Conservation (phyloP, 257 asterid genomes). For the Datura wrightii region DNA sequence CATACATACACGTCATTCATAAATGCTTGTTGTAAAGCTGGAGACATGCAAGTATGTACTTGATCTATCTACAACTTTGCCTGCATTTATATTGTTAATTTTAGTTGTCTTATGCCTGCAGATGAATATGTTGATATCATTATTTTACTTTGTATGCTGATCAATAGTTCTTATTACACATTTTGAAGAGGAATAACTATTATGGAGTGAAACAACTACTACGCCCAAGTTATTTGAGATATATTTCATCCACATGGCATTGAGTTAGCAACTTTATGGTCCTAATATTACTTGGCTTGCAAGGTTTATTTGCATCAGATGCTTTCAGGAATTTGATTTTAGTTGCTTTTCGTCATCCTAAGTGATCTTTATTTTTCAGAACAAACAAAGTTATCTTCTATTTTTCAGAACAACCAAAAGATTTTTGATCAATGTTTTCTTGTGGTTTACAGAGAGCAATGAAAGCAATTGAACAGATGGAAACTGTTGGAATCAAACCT, state of each 20-base stretch:
- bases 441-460: constrained; percentile 64
- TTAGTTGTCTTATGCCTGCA: background rate
- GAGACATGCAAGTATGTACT: constrained; percentile 83
- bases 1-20: constrained; percentile 92
- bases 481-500: constrained; percentile 71
- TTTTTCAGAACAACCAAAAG: background rate
- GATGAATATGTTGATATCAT: constrained; percentile 12
- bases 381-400: background rate
- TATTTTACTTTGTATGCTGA: background rate
- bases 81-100: constrained; percentile 11
- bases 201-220: background rate
- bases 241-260: background rate
- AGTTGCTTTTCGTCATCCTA: background rate
- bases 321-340: background rate
- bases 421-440: background rate
- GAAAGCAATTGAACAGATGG: constrained; percentile 80
- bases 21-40: constrained; percentile 96
- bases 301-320: background rate
- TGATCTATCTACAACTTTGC: constrained; percentile 3
- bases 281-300: background rate
- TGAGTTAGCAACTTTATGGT: constrained; percentile 14
- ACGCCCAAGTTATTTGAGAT: background rate
- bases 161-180: background rate
- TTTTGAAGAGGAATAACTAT: background rate
- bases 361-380: background rate